Evolutionary conservation across 2,329 filamentous ascomycete genomes (phyloP).

Genomic region (Fusarium miscanthi): DNA sequence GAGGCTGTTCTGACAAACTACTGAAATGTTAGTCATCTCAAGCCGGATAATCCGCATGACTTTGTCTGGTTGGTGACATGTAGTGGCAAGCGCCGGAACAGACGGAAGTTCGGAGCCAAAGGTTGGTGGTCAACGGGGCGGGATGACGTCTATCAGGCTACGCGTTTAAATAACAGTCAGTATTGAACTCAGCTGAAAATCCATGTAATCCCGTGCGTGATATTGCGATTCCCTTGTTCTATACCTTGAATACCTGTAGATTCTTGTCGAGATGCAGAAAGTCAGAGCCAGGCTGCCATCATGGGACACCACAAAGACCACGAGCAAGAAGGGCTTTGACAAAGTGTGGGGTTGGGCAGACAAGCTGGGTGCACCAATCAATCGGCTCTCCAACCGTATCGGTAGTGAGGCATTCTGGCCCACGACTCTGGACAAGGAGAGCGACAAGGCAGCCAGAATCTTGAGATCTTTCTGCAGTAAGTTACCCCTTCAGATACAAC

Average conservation of each 20-base stretch:
- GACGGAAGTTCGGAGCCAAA: slow-evolving; percentile 2
- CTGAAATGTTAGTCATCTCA: background rate
- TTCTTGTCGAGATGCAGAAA: slow-evolving; percentile 48
- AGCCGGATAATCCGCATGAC: slow-evolving; percentile 7
- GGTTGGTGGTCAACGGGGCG: background rate
- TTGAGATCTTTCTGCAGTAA: slow-evolving; percentile 85
- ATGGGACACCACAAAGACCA: slow-evolving; percentile 66
- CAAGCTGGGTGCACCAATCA: slow-evolving; percentile 76
- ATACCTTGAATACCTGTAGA: rapidly evolving
- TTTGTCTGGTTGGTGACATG: background rate
- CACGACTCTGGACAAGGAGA: slow-evolving; percentile 85
- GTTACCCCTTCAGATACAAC: slow-evolving; percentile 38
- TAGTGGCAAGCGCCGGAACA: slow-evolving; percentile 11
- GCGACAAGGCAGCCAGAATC: slow-evolving; percentile 88
- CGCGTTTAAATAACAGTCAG: slow-evolving; percentile 2
- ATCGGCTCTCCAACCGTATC: slow-evolving; percentile 81
- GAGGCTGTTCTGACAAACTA: no score
- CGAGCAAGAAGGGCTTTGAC: slow-evolving; percentile 76
- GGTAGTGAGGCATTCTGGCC: slow-evolving; percentile 88
- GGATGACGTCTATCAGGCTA: slow-evolving; percentile 22
- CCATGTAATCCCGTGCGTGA: background rate
- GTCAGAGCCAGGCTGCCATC: slow-evolving; percentile 52
- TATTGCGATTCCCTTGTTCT: background rate
- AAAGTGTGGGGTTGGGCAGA: slow-evolving; percentile 70
- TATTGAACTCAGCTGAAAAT: background rate